These are phyloP conservation scores for Staphylotrichum tortipilum DNA, from an alignment of 495 filamentous ascomycete genomes.

Conservation along the genomic window DNA sequence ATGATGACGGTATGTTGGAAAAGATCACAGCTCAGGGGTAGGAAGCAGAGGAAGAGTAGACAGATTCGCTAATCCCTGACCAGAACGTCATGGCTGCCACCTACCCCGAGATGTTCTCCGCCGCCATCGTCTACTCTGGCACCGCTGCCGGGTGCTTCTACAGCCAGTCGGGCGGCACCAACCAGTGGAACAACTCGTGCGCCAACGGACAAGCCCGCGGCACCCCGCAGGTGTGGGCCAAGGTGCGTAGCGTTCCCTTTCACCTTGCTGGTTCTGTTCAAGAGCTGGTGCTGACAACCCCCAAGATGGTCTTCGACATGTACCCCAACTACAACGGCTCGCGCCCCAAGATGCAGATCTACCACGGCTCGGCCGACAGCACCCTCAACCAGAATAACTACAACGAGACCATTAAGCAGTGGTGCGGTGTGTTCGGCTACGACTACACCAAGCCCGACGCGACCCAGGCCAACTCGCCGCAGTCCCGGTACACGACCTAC, in stretches of 20 bases:
- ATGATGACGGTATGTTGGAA: conserved; percentile 37
- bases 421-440: conserved; percentile 39
- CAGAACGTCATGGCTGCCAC: conserved; percentile 29
- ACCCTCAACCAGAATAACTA: conserved; percentile 39
- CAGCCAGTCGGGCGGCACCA: conserved; percentile 20
- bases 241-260: no score
- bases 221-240: conserved; percentile 34
- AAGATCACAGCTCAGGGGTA: not conserved
- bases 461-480: conserved; percentile 11
- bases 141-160: conserved; percentile 32
- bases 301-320: conserved; percentile 29
- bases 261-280: not conserved
- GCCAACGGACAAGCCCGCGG: conserved; percentile 25
- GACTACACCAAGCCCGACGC: conserved; percentile 11
- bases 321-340: conserved; percentile 38
- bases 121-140: conserved; percentile 32
- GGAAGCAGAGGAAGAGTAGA: no score
- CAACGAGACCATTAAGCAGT: conserved; percentile 44
- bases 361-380: conserved; percentile 37
- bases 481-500: conserved; percentile 14
- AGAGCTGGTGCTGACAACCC: not conserved
- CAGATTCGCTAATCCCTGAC: not conserved
- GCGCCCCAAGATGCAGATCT: conserved; percentile 43
- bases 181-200: conserved; percentile 31
- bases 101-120: conserved; percentile 37